A percentile compares a stretch with the other conserved stretches of the same genome.
Evolutionary conservation across 2,329 filamentous ascomycete species (phyloP).

Genomic region (Thelonectria discophora): DNA sequence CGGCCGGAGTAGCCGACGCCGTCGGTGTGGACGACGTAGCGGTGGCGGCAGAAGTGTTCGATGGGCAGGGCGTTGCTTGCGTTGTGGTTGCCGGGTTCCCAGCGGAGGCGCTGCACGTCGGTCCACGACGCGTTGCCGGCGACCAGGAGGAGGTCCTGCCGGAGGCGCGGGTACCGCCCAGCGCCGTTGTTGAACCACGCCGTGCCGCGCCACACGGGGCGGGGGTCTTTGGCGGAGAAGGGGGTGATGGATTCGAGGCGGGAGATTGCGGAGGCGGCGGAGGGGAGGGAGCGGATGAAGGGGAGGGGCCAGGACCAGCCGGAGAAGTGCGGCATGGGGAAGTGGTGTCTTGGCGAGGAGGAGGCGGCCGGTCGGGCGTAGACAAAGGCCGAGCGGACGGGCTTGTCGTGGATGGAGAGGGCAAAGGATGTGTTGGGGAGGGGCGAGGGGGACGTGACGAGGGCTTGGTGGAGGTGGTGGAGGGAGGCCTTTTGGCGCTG

Average conservation of each 20-base stretch:
- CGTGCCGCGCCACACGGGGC: conserved; percentile 62
- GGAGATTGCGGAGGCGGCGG: conserved; percentile 50
- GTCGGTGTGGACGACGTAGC: conserved; percentile 63
- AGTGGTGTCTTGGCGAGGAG: conserved; percentile 47
- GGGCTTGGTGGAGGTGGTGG: conserved; percentile 61
- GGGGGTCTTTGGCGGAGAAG: conserved; percentile 48
- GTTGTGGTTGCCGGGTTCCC: conserved; percentile 45
- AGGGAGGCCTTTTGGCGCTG: conserved; percentile 61
- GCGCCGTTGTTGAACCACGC: conserved; percentile 58
- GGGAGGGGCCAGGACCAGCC: conserved; percentile 64
- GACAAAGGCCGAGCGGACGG: conserved; percentile 53
- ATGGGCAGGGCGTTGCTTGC: conserved; percentile 57
- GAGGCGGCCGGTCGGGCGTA: conserved; percentile 58
- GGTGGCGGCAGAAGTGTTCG: conserved; percentile 61
- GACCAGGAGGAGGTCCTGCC: conserved; percentile 51
- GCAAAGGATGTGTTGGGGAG: conserved; percentile 62
- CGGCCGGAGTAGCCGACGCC: conserved; percentile 63
- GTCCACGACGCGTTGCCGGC: conserved; percentile 55
- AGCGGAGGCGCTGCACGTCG: conserved; percentile 55
- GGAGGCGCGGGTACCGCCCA: conserved; percentile 47
- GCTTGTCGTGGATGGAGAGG: conserved; percentile 61
- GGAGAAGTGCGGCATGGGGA: conserved; percentile 65
- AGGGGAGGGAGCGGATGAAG: conserved; percentile 56
- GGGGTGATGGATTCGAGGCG: conserved; percentile 46
- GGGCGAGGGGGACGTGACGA: conserved; percentile 58